Evolutionary conservation across 208 protist species (phyloP).

Genomic region (Acanthamoeba triangularis): DNA sequence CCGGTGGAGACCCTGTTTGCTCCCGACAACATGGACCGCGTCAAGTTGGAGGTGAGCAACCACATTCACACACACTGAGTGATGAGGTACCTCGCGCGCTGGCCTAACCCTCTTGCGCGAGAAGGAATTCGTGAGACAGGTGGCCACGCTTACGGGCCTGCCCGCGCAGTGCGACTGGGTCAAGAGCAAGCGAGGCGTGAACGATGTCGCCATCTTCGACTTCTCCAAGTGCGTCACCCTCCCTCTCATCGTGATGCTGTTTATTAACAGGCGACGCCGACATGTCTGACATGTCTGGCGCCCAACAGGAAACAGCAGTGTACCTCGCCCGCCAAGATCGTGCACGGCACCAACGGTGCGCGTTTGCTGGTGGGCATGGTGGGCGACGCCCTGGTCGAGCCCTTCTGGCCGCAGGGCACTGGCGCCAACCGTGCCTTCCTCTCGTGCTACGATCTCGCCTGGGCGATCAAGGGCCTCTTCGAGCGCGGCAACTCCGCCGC

Average conservation of each 20-base stretch:
- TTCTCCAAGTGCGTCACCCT: conserved; percentile 51
- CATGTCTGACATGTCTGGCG: too few species aligned
- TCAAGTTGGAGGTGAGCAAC: not conserved
- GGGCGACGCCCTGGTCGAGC: conserved; percentile 72
- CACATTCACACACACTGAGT: too few species aligned
- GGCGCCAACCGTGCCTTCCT: conserved; percentile 70
- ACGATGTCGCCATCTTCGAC: conserved; percentile 81
- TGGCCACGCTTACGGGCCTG: conserved; percentile 6
- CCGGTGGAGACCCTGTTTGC: not conserved
- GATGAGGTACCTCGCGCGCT: too few species aligned
- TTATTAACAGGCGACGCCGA: too few species aligned
- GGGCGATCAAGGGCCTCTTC: conserved; percentile 49
- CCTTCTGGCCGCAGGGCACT: conserved; percentile 73
- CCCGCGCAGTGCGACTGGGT: conserved; percentile 9
- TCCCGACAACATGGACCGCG: conserved; percentile 15
- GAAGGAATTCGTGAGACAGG: conserved; percentile 34
- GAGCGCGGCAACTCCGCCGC: not conserved
- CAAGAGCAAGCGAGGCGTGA: not conserved
- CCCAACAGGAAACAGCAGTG: too few species aligned
- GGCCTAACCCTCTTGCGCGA: too few species aligned
- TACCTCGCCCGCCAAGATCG: conserved; percentile 12
- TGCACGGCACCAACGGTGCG: not conserved
- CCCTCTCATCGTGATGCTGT: too few species aligned
- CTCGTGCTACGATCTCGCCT: conserved; percentile 25
- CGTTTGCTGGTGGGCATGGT: not conserved